phyloP scores from a whole-genome alignment of 2,329 filamentous ascomycete species.

The Dryadomyces quercus-mongolicae region DNA sequence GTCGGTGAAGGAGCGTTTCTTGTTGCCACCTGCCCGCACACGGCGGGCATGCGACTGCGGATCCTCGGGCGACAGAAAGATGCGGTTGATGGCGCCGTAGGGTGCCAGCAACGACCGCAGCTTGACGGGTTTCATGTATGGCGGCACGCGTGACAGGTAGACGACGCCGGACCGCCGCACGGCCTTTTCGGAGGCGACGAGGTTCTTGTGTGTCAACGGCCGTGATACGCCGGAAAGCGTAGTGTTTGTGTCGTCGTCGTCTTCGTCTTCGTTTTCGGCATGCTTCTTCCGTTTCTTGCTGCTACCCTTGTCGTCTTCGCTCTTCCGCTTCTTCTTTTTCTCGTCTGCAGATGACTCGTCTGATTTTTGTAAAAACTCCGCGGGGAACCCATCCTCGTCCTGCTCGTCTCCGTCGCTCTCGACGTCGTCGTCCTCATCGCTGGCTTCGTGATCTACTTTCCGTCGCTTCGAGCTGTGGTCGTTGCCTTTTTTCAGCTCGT shows the following conservation, averaged over 20 bases:
- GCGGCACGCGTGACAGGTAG: conserved; percentile 73
- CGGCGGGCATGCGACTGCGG: conserved; percentile 52
- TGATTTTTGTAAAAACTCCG: background rate
- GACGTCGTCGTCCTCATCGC: background rate
- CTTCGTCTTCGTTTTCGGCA: background rate
- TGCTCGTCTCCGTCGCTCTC: background rate
- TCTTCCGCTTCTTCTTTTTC: background rate
- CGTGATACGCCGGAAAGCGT: conserved; percentile 34
- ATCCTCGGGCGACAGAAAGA: conserved; percentile 71
- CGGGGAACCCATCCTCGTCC: background rate
- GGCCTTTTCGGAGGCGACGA: conserved; percentile 50
- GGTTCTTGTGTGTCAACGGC: conserved; percentile 53
- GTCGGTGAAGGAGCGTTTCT: conserved; percentile 70
- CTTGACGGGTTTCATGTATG: conserved; percentile 78
- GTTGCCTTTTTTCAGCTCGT: conserved; percentile 52
- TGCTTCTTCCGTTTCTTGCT: conserved; percentile 3
- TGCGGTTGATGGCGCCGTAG: conserved; percentile 64
- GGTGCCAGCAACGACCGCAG: conserved; percentile 62
- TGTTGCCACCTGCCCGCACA: conserved; percentile 64
- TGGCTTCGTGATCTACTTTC: conserved; percentile 35
- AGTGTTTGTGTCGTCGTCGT: conserved; percentile 1
- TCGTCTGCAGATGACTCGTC: background rate
- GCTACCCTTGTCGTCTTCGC: background rate
- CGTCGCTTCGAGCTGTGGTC: conserved; percentile 47
- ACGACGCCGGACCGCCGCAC: conserved; percentile 67